These are phyloP conservation scores for Oryza coarctata DNA, from an alignment of 176 grass and related monocot genomes.

Conservation along the genomic window DNA sequence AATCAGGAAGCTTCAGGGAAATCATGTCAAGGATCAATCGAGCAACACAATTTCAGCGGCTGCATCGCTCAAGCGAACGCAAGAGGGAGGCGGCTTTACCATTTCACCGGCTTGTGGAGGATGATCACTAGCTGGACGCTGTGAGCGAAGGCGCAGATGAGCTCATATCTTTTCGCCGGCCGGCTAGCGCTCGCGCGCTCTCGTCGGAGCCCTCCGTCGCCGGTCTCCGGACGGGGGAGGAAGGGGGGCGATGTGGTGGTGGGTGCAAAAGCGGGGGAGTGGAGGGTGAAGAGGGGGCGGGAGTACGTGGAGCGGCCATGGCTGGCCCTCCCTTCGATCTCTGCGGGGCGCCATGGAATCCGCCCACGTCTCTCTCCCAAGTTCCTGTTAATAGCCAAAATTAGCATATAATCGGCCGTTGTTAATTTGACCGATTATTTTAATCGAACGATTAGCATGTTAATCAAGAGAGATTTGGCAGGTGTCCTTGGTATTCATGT, in stretches of 20 bases:
- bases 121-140: conserved; percentile 23
- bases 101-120: conserved; percentile 25
- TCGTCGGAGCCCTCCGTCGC: neutral
- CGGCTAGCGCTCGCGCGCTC: neutral
- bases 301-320: conserved; percentile 52
- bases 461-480: too few relatives aligned
- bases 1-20: neutral
- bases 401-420: too few relatives aligned
- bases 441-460: too few relatives aligned
- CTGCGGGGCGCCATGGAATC: conserved; percentile 56
- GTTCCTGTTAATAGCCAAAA: neutral
- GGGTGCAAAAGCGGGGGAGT: conserved; percentile 48
- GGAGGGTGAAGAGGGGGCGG: conserved; percentile 4
- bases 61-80: neutral
- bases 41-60: neutral
- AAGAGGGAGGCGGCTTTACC: conserved; percentile 18
- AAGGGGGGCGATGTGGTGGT: neutral
- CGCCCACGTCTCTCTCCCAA: conserved; percentile 25
- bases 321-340: conserved; percentile 40
- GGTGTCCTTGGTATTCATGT: too few relatives aligned
- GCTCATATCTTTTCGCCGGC: conserved; percentile 12
- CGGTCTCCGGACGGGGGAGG: neutral
- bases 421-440: too few relatives aligned
- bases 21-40: neutral
- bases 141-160: neutral